Conservation (phyloP, 306 rosid species). For the Cicer judaicum region DNA sequence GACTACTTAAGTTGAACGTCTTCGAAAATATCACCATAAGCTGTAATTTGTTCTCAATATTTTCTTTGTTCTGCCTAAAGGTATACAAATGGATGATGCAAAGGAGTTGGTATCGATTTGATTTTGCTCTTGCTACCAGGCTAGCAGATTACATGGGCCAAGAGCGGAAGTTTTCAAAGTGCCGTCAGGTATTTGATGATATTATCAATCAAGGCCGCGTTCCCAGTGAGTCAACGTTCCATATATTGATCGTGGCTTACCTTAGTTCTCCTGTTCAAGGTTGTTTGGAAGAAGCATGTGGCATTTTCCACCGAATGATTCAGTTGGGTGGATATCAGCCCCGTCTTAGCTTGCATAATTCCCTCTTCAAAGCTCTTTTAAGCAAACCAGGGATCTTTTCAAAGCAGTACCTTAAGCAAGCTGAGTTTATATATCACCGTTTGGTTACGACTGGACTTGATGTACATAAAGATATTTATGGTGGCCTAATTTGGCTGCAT, state of each 20-base stretch:
- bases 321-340: constrained; percentile 95
- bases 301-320: constrained; percentile 86
- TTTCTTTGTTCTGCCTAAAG: constrained; percentile 43
- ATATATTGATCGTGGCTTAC: constrained; percentile 84
- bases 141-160: constrained; percentile 93
- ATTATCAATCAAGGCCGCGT: constrained; percentile 89
- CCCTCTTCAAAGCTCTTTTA: constrained; percentile 76
- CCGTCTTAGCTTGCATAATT: constrained; percentile 84
- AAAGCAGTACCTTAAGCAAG: constrained; percentile 83
- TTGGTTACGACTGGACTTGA: constrained; percentile 74
- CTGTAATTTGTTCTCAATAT: constrained; percentile 27
- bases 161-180: constrained; percentile 84
- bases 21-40: constrained; percentile 19
- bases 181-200: constrained; percentile 91
- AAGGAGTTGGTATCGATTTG: constrained; percentile 78
- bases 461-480: constrained; percentile 78
- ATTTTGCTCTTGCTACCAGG: constrained; percentile 85
- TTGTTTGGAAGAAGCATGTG: constrained; percentile 87
- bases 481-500: constrained; percentile 93
- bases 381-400: constrained; percentile 69
- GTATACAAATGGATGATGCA: constrained; percentile 99
- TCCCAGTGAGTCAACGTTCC: constrained; percentile 91
- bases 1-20: constrained; percentile 20
- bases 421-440: constrained; percentile 86
- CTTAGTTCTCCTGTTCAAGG: constrained; percentile 81